A percentile compares a stretch with the other conserved stretches of the same genome.
Conservation (phyloP, 768 basidiomycete genomes). For the Lactifluus rugatus region DNA sequence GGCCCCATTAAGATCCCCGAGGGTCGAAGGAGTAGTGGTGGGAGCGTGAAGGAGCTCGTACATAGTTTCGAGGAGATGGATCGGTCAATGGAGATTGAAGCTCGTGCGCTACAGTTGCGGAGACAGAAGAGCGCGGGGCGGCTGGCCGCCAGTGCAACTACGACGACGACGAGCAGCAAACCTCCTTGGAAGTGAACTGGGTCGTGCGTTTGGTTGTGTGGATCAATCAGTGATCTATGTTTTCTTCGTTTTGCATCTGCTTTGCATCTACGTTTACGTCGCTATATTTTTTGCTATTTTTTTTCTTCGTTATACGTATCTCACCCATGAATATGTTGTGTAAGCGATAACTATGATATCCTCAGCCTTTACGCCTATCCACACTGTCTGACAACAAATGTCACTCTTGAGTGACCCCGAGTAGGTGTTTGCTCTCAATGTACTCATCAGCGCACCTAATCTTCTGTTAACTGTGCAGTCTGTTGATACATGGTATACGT, state of each 20-base stretch:
- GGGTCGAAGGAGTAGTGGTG: constrained; percentile 51
- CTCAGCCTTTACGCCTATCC: no score
- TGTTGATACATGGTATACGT: constrained; percentile 77
- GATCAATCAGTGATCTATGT: neutral
- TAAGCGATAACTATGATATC: no score
- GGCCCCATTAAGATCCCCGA: constrained; percentile 23
- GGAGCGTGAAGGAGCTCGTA: constrained; percentile 67
- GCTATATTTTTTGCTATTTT: neutral
- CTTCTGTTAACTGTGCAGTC: constrained; percentile 28
- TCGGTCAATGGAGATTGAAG: constrained; percentile 25
- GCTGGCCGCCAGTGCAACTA: constrained; percentile 17
- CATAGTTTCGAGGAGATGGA: constrained; percentile 46
- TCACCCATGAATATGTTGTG: no score
- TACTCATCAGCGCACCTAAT: neutral
- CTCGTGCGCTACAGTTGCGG: constrained; percentile 26
- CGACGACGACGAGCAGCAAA: neutral
- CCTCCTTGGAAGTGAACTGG: constrained; percentile 20
- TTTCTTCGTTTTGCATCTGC: neutral
- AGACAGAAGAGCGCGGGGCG: constrained; percentile 31
- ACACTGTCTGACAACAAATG: neutral
- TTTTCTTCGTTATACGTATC: neutral
- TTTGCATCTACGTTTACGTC: neutral
- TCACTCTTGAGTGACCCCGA: constrained; percentile 20
- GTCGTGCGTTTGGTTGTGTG: neutral
- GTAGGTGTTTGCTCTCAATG: neutral